Evolutionary conservation across 306 rosid species (phyloP), one percentile per base, ranked within the genome.

Genomic region (Dryas octopetala): DNA sequence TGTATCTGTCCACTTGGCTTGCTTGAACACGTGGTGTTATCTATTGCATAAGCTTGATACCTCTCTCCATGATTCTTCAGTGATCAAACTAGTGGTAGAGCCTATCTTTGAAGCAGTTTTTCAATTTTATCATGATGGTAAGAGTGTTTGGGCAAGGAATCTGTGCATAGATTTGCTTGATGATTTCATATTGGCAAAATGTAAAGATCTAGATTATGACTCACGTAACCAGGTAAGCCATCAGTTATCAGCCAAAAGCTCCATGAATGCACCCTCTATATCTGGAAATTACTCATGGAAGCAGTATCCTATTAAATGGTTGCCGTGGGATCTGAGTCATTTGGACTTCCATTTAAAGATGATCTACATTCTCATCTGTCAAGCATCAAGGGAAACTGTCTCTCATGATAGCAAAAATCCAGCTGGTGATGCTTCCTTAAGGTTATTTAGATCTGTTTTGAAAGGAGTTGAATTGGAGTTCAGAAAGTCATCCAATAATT

Each of bases 1-100:
- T 80, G 58, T 82, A 70, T 85, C 91, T 55, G 88, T 91, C 65
- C 90, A 83, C 76, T 81, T 77, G 41, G 88, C 98, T 63, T 91
- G 97, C 89, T 83, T 91, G 80, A 91, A 87, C 82, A 88, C 98
- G 0, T 93, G 96, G 92, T 80, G 85, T 81, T 83, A 85, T 88
- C 73, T 93, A 72, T 87, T 93, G 74, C 86, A 88, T 80, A 84
- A 85, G 86, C 94, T 93, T 73, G 98, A 79, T 75, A 81, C 78
- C 65, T 87, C 80, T 69, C 72, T 93, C 81, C 91, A 82, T 57
- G 83, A 83, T 73, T 74, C 88, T 44, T 75, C 80, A 60, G 49
- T 84, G 75, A 78, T 75, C 62, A 75, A 80, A 77, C 74, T 87
- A 74, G 92, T 89, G 44, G 73, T 93, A 9, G 80, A 82, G 82